Conservation (phyloP, 805 yeast genomes). For the Starmera dryadoides region DNA sequence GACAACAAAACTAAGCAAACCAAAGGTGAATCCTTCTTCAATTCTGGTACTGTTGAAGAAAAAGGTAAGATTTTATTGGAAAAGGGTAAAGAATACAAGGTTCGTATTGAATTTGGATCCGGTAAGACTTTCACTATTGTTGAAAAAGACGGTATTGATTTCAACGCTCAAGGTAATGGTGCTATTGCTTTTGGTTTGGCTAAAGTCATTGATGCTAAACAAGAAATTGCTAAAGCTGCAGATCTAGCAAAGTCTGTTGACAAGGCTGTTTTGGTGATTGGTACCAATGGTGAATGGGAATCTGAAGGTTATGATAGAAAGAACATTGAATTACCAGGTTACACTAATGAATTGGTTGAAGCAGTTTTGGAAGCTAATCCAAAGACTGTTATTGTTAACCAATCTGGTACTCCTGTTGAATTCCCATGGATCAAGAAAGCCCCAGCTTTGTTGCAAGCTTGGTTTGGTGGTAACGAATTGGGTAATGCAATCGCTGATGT, state of each 20-base stretch:
- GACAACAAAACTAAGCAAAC: slow-evolving; percentile 50
- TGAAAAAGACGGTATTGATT: slow-evolving; percentile 11
- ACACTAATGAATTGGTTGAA: slow-evolving; percentile 37
- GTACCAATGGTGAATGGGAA: slow-evolving; percentile 52
- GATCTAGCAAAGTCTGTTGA: slow-evolving; percentile 43
- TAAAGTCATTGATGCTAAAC: slow-evolving; percentile 21
- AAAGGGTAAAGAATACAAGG: slow-evolving; percentile 36
- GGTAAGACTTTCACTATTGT: slow-evolving; percentile 28
- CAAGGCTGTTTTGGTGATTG: slow-evolving; percentile 44
- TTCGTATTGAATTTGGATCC: slow-evolving; percentile 47
- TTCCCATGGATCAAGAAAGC: slow-evolving; percentile 45
- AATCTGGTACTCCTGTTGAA: slow-evolving; percentile 57
- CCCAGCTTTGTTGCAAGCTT: slow-evolving; percentile 42
- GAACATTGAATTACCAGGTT: slow-evolving; percentile 44
- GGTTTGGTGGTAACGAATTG: slow-evolving; percentile 53
- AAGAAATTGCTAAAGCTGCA: slow-evolving; percentile 34
- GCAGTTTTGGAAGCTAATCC: slow-evolving; percentile 42
- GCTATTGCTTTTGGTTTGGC: slow-evolving; percentile 27
- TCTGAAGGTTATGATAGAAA: slow-evolving; percentile 53
- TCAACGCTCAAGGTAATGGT: slow-evolving; percentile 26
- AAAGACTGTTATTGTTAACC: slow-evolving; percentile 47
- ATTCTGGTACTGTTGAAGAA: slow-evolving; percentile 48
- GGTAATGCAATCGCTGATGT: slow-evolving; percentile 60
- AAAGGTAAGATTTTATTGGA: slow-evolving; percentile 29
- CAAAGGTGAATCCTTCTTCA: slow-evolving; percentile 43